Percentiles rank a stretch among this genome's conserved stretches.
Conservation (phyloP, 2,329 filamentous ascomycete species). For the Beauveria sp. region DNA sequence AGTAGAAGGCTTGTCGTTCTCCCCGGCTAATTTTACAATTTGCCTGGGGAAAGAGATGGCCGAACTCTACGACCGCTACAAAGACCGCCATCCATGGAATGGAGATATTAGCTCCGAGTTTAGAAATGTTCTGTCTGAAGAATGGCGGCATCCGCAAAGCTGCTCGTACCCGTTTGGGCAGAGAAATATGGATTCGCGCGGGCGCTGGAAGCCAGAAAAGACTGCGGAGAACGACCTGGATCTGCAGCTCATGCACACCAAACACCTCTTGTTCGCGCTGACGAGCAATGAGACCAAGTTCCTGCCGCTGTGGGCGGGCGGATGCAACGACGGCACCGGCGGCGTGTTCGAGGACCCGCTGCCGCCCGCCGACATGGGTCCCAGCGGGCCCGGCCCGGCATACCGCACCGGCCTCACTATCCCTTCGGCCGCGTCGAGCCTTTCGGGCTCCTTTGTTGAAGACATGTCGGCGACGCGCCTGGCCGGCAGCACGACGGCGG, state of each 20-base stretch:
- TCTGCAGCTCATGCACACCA: slow-evolving; percentile 24
- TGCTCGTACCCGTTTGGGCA: background rate
- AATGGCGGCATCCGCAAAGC: background rate
- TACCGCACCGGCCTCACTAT: slow-evolving; percentile 39
- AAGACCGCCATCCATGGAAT: background rate
- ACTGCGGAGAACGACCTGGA: background rate
- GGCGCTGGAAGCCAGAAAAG: background rate
- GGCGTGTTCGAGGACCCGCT: slow-evolving; percentile 38
- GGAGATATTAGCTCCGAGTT: background rate
- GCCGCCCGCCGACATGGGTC: slow-evolving; percentile 36
- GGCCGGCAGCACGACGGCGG: slow-evolving; percentile 25
- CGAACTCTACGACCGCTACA: background rate
- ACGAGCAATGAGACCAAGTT: slow-evolving; percentile 51
- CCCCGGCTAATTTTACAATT: background rate
- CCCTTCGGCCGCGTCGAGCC: slow-evolving; percentile 26
- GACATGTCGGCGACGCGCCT: slow-evolving; percentile 28
- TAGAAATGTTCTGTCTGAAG: background rate
- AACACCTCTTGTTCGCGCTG: slow-evolving; percentile 45
- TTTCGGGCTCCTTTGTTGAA: slow-evolving; percentile 28
- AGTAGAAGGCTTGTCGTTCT: background rate
- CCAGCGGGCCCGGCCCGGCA: slow-evolving; percentile 37
- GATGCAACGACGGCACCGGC: slow-evolving; percentile 42
- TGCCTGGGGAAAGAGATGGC: background rate
- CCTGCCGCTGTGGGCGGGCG: slow-evolving; percentile 59
- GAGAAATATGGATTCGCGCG: background rate